phyloP scores from a whole-genome alignment of 2,329 filamentous ascomycete species.

The Byssoonygena ceratinophila region DNA sequence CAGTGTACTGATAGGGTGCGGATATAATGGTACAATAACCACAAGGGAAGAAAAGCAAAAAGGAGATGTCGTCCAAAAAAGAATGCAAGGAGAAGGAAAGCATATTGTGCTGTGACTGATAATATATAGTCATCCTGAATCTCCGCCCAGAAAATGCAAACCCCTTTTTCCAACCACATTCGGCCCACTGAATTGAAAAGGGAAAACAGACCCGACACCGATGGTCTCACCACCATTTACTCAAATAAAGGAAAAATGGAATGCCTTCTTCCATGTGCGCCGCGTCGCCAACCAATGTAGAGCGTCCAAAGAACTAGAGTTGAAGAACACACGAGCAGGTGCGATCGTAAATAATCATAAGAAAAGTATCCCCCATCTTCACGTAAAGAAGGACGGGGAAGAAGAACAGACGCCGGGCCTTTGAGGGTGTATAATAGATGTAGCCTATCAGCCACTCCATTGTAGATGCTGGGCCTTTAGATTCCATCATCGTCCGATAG shows the following conservation, averaged over 20 bases:
- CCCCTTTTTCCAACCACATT: not conserved
- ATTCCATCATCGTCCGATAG: not conserved
- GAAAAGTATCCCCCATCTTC: not conserved
- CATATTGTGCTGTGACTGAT: not conserved
- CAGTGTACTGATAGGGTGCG: not conserved
- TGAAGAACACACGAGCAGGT: not conserved
- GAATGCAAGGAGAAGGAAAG: not conserved
- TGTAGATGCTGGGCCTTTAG: not conserved
- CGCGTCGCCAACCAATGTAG: not conserved
- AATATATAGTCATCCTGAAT: too few relatives aligned
- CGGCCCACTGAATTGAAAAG: not conserved
- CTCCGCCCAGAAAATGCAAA: too few relatives aligned
- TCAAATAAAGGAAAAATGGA: not conserved
- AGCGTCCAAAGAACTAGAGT: not conserved
- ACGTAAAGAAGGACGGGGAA: not conserved
- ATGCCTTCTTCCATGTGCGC: not conserved
- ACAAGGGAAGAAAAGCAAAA: not conserved
- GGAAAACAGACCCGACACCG: not conserved
- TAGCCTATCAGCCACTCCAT: not conserved
- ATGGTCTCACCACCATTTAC: not conserved
- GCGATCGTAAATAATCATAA: not conserved
- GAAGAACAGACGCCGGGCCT: not conserved
- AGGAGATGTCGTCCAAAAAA: not conserved
- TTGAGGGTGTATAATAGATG: not conserved
- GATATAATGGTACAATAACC: not conserved